Evolutionary conservation across 2,329 filamentous ascomycete genomes (phyloP).

Genomic region (Fusarium acutatum): DNA sequence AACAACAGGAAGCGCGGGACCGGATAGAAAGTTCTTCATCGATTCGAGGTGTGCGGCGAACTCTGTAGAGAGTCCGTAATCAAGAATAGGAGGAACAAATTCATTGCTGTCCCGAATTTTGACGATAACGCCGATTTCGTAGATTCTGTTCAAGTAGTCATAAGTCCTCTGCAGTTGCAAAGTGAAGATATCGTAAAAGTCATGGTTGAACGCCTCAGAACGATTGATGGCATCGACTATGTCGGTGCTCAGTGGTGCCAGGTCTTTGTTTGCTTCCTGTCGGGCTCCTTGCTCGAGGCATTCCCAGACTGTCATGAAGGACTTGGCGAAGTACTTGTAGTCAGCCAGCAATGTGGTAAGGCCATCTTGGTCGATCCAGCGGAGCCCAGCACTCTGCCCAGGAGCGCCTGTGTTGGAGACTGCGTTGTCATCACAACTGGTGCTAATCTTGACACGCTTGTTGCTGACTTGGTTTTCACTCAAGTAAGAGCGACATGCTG

Average conservation of each 20-base stretch:
- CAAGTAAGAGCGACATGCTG: slow-evolving; percentile 38
- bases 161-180: slow-evolving; percentile 32
- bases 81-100: slow-evolving; percentile 35
- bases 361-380: slow-evolving; percentile 40
- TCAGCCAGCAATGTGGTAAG: slow-evolving; percentile 35
- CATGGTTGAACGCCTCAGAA: slow-evolving; percentile 14
- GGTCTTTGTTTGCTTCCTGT: slow-evolving; percentile 38
- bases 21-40: slow-evolving; percentile 40
- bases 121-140: slow-evolving; percentile 42
- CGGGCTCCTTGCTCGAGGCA: slow-evolving; percentile 26
- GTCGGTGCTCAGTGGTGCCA: slow-evolving; percentile 33
- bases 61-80: slow-evolving; percentile 29
- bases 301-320: slow-evolving; percentile 33
- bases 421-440: slow-evolving; percentile 10
- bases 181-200: slow-evolving; percentile 36
- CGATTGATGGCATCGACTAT: slow-evolving; percentile 37
- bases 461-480: slow-evolving; percentile 33
- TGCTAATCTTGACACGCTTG: slow-evolving; percentile 41
- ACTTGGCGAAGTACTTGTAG: slow-evolving; percentile 36
- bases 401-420: background rate
- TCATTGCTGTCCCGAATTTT: slow-evolving; percentile 37
- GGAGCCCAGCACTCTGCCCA: slow-evolving; percentile 6
- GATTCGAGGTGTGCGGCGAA: slow-evolving; percentile 26
- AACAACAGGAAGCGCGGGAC: slow-evolving; percentile 38
- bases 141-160: slow-evolving; percentile 36